Conservation (phyloP, 768 basidiomycete genomes). For the Leccinum broughii region DNA sequence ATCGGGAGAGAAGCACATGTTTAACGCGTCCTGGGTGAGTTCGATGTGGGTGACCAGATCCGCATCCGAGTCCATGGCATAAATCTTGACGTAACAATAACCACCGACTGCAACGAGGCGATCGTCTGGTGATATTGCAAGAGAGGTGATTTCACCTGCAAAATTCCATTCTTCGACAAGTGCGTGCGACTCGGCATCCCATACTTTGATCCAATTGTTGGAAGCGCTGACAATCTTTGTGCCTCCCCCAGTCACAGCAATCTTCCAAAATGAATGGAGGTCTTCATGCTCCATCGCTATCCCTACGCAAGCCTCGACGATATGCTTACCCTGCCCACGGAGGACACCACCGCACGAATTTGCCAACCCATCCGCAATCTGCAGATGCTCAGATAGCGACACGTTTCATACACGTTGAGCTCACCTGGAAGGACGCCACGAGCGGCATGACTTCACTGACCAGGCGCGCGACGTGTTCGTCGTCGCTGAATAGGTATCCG, state of each 20-base stretch:
- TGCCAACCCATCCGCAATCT: slow-evolving; percentile 54
- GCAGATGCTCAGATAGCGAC: background rate
- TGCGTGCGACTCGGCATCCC: background rate
- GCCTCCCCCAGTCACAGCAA: background rate
- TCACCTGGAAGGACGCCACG: slow-evolving; percentile 55
- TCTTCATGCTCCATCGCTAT: background rate
- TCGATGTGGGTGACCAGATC: no score
- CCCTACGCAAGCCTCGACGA: background rate
- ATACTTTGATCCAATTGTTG: background rate
- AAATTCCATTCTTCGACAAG: background rate
- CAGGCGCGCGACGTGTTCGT: slow-evolving; percentile 50
- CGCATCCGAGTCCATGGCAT: background rate
- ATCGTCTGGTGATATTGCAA: background rate
- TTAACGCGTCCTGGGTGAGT: no score
- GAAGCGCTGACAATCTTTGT: background rate
- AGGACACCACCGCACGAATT: slow-evolving; percentile 52
- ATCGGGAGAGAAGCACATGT: background rate
- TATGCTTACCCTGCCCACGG: slow-evolving; percentile 44
- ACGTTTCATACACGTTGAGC: background rate
- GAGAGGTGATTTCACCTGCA: background rate
- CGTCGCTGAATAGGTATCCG: slow-evolving; percentile 70
- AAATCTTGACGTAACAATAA: background rate
- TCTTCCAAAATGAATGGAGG: background rate
- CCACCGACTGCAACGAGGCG: background rate
- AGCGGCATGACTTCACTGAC: slow-evolving; percentile 53